phyloP scores from a whole-genome alignment of 176 grass and related monocot species.

The Dendrocalamus sinicus region DNA sequence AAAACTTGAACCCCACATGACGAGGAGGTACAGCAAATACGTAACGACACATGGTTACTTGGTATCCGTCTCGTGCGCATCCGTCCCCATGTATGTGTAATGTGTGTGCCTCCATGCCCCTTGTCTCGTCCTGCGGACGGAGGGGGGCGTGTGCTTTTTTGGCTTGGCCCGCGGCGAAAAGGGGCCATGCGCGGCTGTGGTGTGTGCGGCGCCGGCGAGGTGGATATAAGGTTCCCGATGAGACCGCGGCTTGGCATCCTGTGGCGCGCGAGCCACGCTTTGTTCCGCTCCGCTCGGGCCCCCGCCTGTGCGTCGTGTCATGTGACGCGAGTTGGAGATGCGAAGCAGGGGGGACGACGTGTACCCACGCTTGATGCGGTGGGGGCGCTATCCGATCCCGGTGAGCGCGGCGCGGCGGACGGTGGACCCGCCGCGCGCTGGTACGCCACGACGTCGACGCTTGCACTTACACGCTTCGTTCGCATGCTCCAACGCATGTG shows the following conservation, averaged over 20 bases:
- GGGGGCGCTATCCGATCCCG: background rate
- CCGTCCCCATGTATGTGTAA: background rate
- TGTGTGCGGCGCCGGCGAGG: background rate
- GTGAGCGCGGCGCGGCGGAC: background rate
- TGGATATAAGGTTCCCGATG: slow-evolving; percentile 49
- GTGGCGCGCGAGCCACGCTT: slow-evolving; percentile 4
- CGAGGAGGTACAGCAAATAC: background rate
- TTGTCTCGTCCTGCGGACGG: background rate
- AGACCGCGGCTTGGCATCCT: slow-evolving; percentile 3
- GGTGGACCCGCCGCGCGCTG: slow-evolving; percentile 8
- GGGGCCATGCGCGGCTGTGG: background rate
- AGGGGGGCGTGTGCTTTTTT: background rate
- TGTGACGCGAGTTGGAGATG: background rate
- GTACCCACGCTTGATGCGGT: background rate
- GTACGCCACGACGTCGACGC: background rate
- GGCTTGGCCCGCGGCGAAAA: background rate
- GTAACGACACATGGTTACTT: background rate
- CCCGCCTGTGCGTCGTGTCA: background rate
- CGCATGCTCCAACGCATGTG: background rate
- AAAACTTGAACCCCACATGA: background rate
- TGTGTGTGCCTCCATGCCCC: too few relatives aligned
- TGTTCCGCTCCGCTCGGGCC: background rate
- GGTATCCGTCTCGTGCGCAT: background rate
- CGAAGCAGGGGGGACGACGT: background rate
- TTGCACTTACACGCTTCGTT: background rate